Evolutionary conservation across 345 rosid genomes (phyloP), one percentile per base, ranked within the genome.

Genomic region (Litchi chinensis): DNA sequence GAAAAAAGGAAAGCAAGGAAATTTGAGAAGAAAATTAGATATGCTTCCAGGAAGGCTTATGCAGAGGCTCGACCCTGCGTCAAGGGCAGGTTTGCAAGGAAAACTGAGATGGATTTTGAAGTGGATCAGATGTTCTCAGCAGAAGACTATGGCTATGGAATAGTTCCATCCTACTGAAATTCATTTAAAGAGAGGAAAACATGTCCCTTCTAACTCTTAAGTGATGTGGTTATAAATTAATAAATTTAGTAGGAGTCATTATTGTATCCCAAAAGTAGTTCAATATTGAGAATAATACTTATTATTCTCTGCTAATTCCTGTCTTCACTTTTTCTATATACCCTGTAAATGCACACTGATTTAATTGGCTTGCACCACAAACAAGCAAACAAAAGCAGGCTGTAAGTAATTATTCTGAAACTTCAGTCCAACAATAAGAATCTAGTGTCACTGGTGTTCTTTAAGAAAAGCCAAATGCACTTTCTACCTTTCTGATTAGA

Each of bases 101-200:
- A 26, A 26, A 26, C 28, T 26, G 28, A 26, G 28, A 26, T 26
- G 28, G 28, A 28, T 10, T 85, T 88, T 65, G 93, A 89, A 69
- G 88, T 85, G 26, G 93, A 91, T 44, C 91, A 84, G 76, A 80
- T 91, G 79, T 89, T 93, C 80, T 85, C 95, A 24, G 41, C 94
- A 78, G 54, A 84, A 16, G 91, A 89, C 11, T 67, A 84, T 68
- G 92, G 82, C 22, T 90, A 90, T 87, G 89, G 93, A 64, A 86
- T 93, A 77, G 96, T 91, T 76, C 97, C 96, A 62, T 91, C 97
- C 9, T 91, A 21, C 62, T 73, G 8, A 73, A 73, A 73, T 57
- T 59, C 54, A 16, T n/a, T 73, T 3, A 32, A 32, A 2, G 2
- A 32, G 37, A 32, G 37, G 37, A 32, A 32, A 32, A 32, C 37